Conservation (phyloP, 225 moss, liverwort and hornwort genomes). For the Pseudisothecium myosuroides region DNA sequence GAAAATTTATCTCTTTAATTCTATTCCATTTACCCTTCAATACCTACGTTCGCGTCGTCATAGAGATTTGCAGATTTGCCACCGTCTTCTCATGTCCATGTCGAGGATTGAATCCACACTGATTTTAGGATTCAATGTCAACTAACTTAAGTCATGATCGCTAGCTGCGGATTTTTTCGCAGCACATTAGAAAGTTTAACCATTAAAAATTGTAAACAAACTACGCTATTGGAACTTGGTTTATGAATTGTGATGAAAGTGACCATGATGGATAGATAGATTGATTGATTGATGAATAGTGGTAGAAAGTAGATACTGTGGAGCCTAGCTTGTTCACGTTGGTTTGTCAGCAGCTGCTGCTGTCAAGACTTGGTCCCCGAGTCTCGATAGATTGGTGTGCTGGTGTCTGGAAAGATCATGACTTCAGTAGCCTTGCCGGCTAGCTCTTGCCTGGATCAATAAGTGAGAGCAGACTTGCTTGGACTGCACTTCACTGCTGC, state of each 20-base stretch:
- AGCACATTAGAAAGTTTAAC: fast-evolving
- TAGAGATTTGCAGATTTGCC: too few relatives aligned
- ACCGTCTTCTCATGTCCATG: too few relatives aligned
- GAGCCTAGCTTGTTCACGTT: not conserved
- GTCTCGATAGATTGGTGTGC: not conserved
- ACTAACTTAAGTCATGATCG: not conserved
- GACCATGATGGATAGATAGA: too few relatives aligned
- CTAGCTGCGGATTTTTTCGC: too few relatives aligned
- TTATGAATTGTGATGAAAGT: not conserved
- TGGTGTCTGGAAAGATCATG: not conserved
- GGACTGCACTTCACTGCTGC: not conserved
- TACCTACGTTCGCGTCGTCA: fast-evolving
- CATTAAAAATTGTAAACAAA: too few relatives aligned
- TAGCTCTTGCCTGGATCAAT: not conserved
- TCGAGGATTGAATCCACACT: not conserved
- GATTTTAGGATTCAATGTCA: too few relatives aligned
- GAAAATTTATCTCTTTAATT: fast-evolving
- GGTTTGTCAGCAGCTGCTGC: not conserved
- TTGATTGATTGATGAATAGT: not conserved
- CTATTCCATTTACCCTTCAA: too few relatives aligned
- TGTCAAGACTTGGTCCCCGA: not conserved
- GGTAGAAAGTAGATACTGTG: not conserved
- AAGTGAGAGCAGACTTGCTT: not conserved
- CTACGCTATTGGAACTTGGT: too few relatives aligned
- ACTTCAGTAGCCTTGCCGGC: not conserved